phyloP scores from a whole-genome alignment of 2,329 filamentous ascomycete species.

The Colletotrichum siamense region DNA sequence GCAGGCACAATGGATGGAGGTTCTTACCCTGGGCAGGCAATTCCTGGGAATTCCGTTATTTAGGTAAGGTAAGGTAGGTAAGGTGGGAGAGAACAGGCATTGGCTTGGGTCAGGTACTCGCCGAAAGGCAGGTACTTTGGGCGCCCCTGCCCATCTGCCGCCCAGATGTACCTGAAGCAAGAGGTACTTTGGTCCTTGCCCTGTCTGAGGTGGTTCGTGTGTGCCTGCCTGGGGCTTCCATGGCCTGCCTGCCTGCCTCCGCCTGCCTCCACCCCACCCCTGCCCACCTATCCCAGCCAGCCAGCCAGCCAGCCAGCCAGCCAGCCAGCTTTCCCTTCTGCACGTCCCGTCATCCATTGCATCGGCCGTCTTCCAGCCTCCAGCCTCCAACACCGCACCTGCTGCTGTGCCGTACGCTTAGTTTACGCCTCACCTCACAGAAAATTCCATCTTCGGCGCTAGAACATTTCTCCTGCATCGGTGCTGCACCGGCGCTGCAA shows the following conservation, averaged over 20 bases:
- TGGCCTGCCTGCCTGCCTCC: too few species aligned
- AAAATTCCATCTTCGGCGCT: slow-evolving; percentile 20
- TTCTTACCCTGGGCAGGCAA: background rate
- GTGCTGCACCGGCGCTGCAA: background rate
- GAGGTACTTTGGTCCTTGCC: background rate
- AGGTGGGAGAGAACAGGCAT: background rate
- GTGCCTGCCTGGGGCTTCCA: too few species aligned
- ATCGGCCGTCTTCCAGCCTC: too few species aligned
- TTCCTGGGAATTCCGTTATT: background rate
- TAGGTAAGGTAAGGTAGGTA: too few species aligned
- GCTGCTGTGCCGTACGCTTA: background rate
- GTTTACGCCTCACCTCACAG: background rate
- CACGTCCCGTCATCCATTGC: too few species aligned
- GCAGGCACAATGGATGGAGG: background rate
- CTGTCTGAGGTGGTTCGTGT: background rate
- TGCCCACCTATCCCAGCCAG: background rate
- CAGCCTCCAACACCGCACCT: background rate
- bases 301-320: background rate
- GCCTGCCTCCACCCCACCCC: background rate
- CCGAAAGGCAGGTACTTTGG: background rate
- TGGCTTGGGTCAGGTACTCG: background rate
- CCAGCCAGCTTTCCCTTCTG: too few species aligned
- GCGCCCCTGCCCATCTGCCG: background rate
- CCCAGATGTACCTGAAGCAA: background rate
- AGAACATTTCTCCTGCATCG: slow-evolving; percentile 15